These are phyloP conservation scores for Nicotiana knightiana DNA, from an alignment of 257 asterid species.

Conservation along the genomic window DNA sequence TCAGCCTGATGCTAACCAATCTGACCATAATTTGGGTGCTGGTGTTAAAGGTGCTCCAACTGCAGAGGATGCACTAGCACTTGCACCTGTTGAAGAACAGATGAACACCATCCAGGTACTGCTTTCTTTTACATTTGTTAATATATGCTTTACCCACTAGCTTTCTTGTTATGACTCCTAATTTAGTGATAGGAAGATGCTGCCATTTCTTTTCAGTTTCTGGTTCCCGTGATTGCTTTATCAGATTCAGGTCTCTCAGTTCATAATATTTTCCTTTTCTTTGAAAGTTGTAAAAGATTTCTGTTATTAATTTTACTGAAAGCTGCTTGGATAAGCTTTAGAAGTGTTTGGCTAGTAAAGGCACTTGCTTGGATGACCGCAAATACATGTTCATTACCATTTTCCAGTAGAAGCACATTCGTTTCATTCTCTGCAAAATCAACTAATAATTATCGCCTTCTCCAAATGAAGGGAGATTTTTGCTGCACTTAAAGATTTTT, in stretches of 20 bases:
- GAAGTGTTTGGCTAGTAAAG: neutral
- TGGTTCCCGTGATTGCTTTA: neutral
- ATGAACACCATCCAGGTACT: conserved; percentile 60
- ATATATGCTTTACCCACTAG: neutral
- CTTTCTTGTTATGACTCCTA: neutral
- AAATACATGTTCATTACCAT: neutral
- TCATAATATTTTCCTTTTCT: neutral
- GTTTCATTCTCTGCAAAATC: neutral
- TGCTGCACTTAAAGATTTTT: neutral
- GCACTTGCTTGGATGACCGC: neutral
- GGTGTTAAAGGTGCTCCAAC: conserved; percentile 33
- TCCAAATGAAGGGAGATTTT: neutral
- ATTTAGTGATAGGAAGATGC: neutral
- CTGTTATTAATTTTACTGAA: neutral
- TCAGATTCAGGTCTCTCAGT: neutral
- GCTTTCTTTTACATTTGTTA: neutral
- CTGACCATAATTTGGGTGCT: conserved; percentile 42
- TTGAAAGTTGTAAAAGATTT: neutral
- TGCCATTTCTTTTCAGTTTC: neutral
- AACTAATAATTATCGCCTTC: neutral
- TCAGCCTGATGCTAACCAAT: conserved; percentile 29
- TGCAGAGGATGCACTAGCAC: conserved; percentile 62
- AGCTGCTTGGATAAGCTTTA: conserved; percentile 5
- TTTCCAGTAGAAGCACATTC: neutral
- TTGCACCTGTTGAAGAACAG: conserved; percentile 74